Conservation (phyloP, 768 basidiomycete genomes). For the Brasilioporus rufonigricans region DNA sequence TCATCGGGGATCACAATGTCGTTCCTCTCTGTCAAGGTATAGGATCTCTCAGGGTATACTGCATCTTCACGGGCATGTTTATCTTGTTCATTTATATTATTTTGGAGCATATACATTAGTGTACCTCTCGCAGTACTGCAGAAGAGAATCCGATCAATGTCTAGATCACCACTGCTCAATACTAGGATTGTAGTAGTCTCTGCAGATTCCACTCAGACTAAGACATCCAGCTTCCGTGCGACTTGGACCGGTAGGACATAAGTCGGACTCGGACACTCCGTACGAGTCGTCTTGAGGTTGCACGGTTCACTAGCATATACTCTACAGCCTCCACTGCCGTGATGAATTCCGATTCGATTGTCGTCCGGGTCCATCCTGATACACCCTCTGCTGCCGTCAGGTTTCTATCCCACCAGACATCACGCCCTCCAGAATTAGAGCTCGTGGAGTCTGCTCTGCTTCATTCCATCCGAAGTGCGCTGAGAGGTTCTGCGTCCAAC, state of each 20-base stretch:
- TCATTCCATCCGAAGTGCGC: slow-evolving; percentile 54
- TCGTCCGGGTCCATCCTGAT: slow-evolving; percentile 42
- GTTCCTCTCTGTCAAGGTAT: slow-evolving; percentile 25
- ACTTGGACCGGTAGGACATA: too few relatives aligned
- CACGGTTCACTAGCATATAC: not conserved
- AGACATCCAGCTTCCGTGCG: too few relatives aligned
- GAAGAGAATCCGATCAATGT: slow-evolving; percentile 1
- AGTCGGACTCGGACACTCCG: too few relatives aligned
- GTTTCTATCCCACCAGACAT: slow-evolving; percentile 36
- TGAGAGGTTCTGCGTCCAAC: slow-evolving; percentile 53
- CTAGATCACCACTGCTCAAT: not conserved
- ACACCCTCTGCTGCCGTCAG: slow-evolving; percentile 43
- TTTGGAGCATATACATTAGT: slow-evolving; percentile 34
- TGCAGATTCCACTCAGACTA: too few relatives aligned
- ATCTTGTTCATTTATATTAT: slow-evolving; percentile 38
- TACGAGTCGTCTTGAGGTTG: not conserved
- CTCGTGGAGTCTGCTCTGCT: slow-evolving; percentile 42
- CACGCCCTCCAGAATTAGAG: slow-evolving; percentile 6
- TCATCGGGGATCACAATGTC: slow-evolving; percentile 22
- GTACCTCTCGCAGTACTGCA: slow-evolving; percentile 25
- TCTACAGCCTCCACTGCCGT: not conserved
- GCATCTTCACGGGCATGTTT: slow-evolving; percentile 35
- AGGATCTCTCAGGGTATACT: slow-evolving; percentile 33
- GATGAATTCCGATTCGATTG: slow-evolving; percentile 19
- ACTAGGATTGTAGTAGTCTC: not conserved